phyloP scores from a whole-genome alignment of 768 basidiomycete species.

The Lactarius sanguifluus region DNA sequence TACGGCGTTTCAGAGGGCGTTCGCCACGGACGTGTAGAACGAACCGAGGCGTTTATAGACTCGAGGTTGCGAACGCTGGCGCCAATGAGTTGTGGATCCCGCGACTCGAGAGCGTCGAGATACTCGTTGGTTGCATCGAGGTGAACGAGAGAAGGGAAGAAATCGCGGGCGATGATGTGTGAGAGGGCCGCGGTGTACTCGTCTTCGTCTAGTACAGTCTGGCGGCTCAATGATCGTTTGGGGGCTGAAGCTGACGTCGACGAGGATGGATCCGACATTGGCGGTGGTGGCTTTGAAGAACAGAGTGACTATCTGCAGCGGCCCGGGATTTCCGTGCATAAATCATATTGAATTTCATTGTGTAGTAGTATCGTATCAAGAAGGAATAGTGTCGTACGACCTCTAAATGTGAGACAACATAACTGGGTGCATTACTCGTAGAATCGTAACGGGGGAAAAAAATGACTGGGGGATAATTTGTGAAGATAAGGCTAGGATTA shows the following conservation, averaged over 20 bases:
- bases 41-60: slow-evolving; percentile 52
- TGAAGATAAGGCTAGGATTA: slow-evolving; percentile 10
- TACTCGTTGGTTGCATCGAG: slow-evolving; percentile 87
- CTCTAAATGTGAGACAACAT: slow-evolving; percentile 18
- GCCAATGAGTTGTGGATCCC: slow-evolving; percentile 74
- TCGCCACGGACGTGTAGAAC: slow-evolving; percentile 37
- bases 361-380: slow-evolving; percentile 26
- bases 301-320: not conserved
- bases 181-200: slow-evolving; percentile 91
- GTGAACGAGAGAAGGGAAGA: slow-evolving; percentile 92
- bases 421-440: slow-evolving; percentile 26
- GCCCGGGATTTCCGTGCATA: not conserved
- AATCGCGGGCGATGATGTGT: slow-evolving; percentile 93
- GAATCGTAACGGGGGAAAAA: slow-evolving; percentile 9
- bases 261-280: slow-evolving; percentile 38
- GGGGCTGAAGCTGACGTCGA: slow-evolving; percentile 31
- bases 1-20: slow-evolving; percentile 69
- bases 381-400: not conserved
- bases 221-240: slow-evolving; percentile 66
- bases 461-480: slow-evolving; percentile 3
- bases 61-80: slow-evolving; percentile 74
- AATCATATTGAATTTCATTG: slow-evolving; percentile 12
- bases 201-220: slow-evolving; percentile 83
- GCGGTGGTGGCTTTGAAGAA: slow-evolving; percentile 20
- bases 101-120: slow-evolving; percentile 73